A percentile compares a stretch with the other conserved stretches of the same genome.
These are phyloP conservation scores for Rhizophora mangle DNA, from an alignment of 345 rosid genomes.

Conservation along the genomic window DNA sequence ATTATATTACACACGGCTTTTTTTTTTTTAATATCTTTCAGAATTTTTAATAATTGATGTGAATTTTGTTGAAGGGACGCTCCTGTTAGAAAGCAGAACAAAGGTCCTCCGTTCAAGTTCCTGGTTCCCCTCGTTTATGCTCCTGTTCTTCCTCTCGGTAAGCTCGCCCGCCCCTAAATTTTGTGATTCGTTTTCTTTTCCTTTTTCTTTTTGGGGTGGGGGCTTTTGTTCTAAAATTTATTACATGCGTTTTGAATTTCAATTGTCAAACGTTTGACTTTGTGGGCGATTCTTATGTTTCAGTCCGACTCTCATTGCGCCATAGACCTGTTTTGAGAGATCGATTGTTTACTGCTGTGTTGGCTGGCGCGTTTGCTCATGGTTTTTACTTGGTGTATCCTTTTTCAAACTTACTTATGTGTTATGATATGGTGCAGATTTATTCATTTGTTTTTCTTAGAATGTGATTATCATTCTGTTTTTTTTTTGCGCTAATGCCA, in stretches of 20 bases:
- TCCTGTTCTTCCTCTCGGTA: constrained; percentile 87
- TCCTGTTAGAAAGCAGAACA: constrained; percentile 45
- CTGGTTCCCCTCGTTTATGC: constrained; percentile 81
- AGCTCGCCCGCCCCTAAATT: constrained; percentile 11
- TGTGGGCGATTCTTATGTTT: background rate
- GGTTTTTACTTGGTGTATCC: constrained; percentile 97
- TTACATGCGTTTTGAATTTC: background rate
- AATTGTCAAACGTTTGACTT: background rate
- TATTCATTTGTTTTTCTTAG: background rate
- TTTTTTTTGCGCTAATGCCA: background rate
- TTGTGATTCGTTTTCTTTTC: background rate
- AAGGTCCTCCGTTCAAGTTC: constrained; percentile 67
- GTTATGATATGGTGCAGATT: background rate
- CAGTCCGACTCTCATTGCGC: constrained; percentile 72
- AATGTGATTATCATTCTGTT: background rate
- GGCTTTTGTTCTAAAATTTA: background rate
- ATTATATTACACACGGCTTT: background rate
- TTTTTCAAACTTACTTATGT: constrained; percentile 17
- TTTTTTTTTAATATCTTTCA: background rate
- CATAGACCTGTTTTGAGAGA: constrained; percentile 77
- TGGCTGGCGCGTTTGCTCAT: constrained; percentile 87
- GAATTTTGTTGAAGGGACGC: constrained; percentile 21
- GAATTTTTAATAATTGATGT: too few species aligned
- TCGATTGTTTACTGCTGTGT: constrained; percentile 68
- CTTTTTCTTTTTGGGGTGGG: background rate